Evolutionary conservation across 805 yeast species (phyloP), one percentile per base, ranked within the genome.

Genomic region (Brettanomyces sp.): DNA sequence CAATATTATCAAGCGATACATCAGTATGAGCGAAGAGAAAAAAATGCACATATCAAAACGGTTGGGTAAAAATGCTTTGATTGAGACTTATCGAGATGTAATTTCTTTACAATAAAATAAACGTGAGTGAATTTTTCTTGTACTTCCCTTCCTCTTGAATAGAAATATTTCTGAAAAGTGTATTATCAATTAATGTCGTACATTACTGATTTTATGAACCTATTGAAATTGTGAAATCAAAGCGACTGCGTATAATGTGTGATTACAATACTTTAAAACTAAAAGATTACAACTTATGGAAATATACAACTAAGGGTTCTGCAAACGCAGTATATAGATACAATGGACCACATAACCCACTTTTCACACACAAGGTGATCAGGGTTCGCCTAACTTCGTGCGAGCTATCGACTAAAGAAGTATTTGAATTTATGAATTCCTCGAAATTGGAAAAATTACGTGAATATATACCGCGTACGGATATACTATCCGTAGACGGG

Each of bases 51-150:
- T 81, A 33, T 74, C 80, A 6, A 64, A 69, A 30, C 82, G 80
- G 55, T 76, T 80, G 6, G 79, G 84, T 2, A 77, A 76, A 54
- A 72, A 70, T 49, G 73, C 77, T 0, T 70, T 75, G 41, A 69
- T 70, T 44, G 88, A 82, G 35, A 66, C 82, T 6, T 84, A 88
- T 80, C 75, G 74, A 50, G 91, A 84, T 58, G 60, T 85, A 41
- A 62, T 63, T 35, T 52, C 63, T 30, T 47, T 62, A 53, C 55
- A 61, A 44, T 62, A 40, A 45, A 6, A 25, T 18, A 18, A n/a
- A 22, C 22, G 44, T 24, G 7, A 38, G 11, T 28, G 32, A 28
- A 18, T 18, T 18, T 18, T 18, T 18, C 18, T 18, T 18, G 18
- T 18, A 18, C 18, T 18, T 18, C 18, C 18, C 18, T 28, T 9